Conservation (phyloP, 1,139 yeast genomes). For the Nakaseomyces bracarensis region DNA sequence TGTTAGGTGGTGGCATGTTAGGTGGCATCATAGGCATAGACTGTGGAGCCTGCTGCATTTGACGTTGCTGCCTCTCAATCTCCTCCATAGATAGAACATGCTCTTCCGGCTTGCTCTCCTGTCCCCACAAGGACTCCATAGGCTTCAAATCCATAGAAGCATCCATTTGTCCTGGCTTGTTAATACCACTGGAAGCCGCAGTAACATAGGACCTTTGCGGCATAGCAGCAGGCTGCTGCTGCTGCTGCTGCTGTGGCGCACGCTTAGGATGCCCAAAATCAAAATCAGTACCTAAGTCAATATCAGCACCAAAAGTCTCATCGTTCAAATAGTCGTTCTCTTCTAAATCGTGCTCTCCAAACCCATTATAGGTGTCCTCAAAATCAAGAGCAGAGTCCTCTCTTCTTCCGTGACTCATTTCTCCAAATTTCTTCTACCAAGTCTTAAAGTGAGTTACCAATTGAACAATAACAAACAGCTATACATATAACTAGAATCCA, state of each 20-base stretch:
- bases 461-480: too few relatives aligned
- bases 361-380: conserved; percentile 77
- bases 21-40: not conserved
- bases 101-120: conserved; percentile 16
- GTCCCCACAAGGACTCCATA: conserved; percentile 54
- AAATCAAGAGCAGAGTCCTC: conserved; percentile 40
- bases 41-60: conserved; percentile 19
- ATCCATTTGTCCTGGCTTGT: conserved; percentile 21
- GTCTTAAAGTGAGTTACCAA: not conserved
- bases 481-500: too few relatives aligned
- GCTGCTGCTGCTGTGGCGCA: conserved; percentile 13
- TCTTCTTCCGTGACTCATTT: conserved; percentile 7
- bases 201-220: conserved; percentile 50
- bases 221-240: conserved; percentile 23
- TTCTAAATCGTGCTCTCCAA: conserved; percentile 60
- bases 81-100: conserved; percentile 30
- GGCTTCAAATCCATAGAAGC: conserved; percentile 46
- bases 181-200: conserved; percentile 35
- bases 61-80: conserved; percentile 30
- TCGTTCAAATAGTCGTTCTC: conserved; percentile 77
- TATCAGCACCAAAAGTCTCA: conserved; percentile 73
- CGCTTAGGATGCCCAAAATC: conserved; percentile 47
- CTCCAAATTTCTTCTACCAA: not conserved
- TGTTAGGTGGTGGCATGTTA: conserved; percentile 12
- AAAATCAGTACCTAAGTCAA: conserved; percentile 60